Evolutionary conservation across 106 monocot species (phyloP).

Genomic region (Apostasia shenzhenica): DNA sequence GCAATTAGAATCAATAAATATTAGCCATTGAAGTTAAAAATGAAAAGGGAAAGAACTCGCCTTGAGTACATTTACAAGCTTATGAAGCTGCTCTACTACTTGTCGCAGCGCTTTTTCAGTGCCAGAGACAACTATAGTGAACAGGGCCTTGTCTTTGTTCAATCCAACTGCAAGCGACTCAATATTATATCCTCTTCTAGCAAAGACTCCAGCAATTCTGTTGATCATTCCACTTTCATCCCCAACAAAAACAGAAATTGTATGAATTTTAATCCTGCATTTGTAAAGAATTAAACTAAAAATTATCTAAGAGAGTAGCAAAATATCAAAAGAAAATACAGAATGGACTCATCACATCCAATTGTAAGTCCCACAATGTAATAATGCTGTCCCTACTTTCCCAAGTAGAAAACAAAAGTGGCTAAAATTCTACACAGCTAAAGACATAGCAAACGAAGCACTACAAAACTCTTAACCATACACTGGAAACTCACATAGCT

Average conservation of each 20-base stretch:
- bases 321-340: neutral
- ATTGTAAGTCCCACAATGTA: neutral
- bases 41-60: conserved; percentile 14
- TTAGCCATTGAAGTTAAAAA: too few relatives aligned
- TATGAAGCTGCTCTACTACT: conserved; percentile 84
- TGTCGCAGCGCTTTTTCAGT: conserved; percentile 65
- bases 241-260: conserved; percentile 88
- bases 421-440: too few relatives aligned
- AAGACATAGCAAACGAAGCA: too few relatives aligned
- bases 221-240: conserved; percentile 95
- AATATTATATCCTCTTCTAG: conserved; percentile 93
- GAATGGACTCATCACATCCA: neutral
- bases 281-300: neutral
- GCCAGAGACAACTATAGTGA: conserved; percentile 86
- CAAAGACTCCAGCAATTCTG: conserved; percentile 87
- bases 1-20: too few relatives aligned
- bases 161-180: conserved; percentile 90
- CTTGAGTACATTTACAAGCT: conserved; percentile 84
- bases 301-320: too few relatives aligned
- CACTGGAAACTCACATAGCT: too few relatives aligned
- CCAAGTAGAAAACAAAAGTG: neutral
- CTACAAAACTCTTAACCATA: too few relatives aligned
- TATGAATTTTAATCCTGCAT: conserved; percentile 63
- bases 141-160: conserved; percentile 82
- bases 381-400: neutral